These are phyloP conservation scores for Talaromyces funiculosus DNA, from an alignment of 2,329 filamentous ascomycete species.

Conservation along the genomic window DNA sequence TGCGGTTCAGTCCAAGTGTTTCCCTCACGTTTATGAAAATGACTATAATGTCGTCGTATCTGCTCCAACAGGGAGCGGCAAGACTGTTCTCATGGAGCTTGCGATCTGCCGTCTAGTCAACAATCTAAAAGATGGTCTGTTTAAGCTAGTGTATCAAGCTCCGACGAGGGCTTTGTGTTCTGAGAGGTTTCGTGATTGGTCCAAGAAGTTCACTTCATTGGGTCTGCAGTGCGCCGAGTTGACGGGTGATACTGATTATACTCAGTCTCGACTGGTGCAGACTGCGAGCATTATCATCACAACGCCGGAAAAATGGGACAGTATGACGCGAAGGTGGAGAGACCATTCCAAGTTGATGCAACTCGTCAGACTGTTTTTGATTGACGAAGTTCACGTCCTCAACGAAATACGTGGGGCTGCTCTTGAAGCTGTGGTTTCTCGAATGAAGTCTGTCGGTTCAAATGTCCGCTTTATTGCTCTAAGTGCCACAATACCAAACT, in stretches of 20 bases:
- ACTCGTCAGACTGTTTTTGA: constrained; percentile 71
- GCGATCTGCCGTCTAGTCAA: constrained; percentile 69
- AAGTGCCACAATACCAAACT: constrained; percentile 79
- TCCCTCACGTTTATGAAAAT: constrained; percentile 58
- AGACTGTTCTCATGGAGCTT: constrained; percentile 75
- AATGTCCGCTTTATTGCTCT: constrained; percentile 74
- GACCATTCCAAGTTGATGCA: constrained; percentile 70
- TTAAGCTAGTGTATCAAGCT: constrained; percentile 80
- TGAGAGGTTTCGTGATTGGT: constrained; percentile 72
- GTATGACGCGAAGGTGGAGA: constrained; percentile 79
- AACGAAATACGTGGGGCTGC: constrained; percentile 75
- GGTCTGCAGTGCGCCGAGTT: constrained; percentile 68
- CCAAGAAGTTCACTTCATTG: constrained; percentile 63
- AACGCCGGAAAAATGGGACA: constrained; percentile 89
- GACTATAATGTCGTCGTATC: constrained; percentile 74
- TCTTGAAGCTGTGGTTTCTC: constrained; percentile 75
- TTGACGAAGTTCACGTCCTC: constrained; percentile 83
- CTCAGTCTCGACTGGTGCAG: constrained; percentile 63
- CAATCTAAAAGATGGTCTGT: constrained; percentile 52
- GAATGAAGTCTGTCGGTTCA: constrained; percentile 75
- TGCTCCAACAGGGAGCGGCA: constrained; percentile 78
- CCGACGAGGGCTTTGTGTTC: constrained; percentile 78
- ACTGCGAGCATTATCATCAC: constrained; percentile 77
- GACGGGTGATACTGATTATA: constrained; percentile 70
- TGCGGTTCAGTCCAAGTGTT: constrained; percentile 76